Percentiles rank a stretch among this genome's conserved stretches.
phyloP scores from a whole-genome alignment of 805 yeast species.

The Yamadazyma scolyti region DNA sequence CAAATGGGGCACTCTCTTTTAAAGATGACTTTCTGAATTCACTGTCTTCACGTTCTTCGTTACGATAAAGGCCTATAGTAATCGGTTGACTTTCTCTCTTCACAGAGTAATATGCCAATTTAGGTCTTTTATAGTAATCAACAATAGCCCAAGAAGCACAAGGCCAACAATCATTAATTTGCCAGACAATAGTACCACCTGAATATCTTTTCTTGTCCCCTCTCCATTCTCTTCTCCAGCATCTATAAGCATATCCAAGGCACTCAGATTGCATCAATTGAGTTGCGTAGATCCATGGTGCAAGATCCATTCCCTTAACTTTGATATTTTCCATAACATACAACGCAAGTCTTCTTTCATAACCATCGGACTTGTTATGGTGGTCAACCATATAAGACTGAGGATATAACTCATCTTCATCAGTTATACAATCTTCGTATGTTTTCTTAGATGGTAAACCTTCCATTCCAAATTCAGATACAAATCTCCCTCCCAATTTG shows the following conservation, averaged over 20 bases:
- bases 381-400: slow-evolving; percentile 39
- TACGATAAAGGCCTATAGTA: slow-evolving; percentile 27
- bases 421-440: slow-evolving; percentile 27
- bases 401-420: slow-evolving; percentile 33
- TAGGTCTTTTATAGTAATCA: slow-evolving; percentile 37
- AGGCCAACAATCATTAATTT: slow-evolving; percentile 50
- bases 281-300: slow-evolving; percentile 22
- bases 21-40: slow-evolving; percentile 6
- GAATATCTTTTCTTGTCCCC: slow-evolving; percentile 17
- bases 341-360: slow-evolving; percentile 39
- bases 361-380: slow-evolving; percentile 47
- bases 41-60: slow-evolving; percentile 5
- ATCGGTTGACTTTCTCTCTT: slow-evolving; percentile 35
- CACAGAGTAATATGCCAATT: slow-evolving; percentile 42
- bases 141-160: slow-evolving; percentile 44
- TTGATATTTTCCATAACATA: slow-evolving; percentile 42
- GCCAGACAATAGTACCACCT: slow-evolving; percentile 51
- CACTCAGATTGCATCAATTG: slow-evolving; percentile 51
- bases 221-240: slow-evolving; percentile 44
- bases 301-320: slow-evolving; percentile 25
- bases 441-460: slow-evolving; percentile 37
- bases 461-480: slow-evolving; percentile 52
- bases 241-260: slow-evolving; percentile 38
- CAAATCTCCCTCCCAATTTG: slow-evolving; percentile 41
- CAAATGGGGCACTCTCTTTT: slow-evolving; percentile 1